Evolutionary conservation across 805 yeast species (phyloP).

Genomic region (Pichia pseudocactophila): DNA sequence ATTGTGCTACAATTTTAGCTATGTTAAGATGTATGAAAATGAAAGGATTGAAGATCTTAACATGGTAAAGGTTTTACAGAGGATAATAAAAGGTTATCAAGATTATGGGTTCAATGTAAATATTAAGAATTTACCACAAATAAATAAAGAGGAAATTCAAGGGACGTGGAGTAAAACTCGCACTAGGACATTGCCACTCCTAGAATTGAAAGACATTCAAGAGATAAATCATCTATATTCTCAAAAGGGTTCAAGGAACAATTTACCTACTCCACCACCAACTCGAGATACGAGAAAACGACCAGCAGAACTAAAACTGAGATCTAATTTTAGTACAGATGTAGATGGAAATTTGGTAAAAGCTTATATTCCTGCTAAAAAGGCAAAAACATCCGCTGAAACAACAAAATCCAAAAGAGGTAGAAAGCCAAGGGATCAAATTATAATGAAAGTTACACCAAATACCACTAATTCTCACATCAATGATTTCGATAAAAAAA

Average conservation of each 20-base stretch:
- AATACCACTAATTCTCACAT: not conserved
- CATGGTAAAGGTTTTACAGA: constrained; percentile 12
- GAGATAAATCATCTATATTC: not conserved
- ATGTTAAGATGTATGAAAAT: constrained; percentile 10
- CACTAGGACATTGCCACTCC: constrained; percentile 5
- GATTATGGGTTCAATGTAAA: constrained; percentile 17
- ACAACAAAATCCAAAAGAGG: not conserved
- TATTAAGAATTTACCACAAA: not conserved
- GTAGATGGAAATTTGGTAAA: not conserved
- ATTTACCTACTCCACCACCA: not conserved
- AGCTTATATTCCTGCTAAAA: no score
- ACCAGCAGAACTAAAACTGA: not conserved
- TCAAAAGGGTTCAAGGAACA: not conserved
- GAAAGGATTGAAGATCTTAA: constrained; percentile 3
- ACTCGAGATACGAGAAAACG: not conserved
- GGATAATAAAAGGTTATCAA: constrained; percentile 17
- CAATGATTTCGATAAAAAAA: not conserved
- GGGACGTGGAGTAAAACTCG: not conserved
- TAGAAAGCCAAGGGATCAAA: not conserved
- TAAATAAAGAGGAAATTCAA: not conserved
- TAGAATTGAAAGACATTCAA: constrained; percentile 3
- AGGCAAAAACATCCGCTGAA: not conserved
- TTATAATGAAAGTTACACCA: not conserved
- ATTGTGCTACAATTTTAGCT: constrained; percentile 11
- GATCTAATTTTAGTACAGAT: not conserved